Percentiles rank a stretch among this genome's conserved stretches.
These are phyloP conservation scores for Gomphus bonarii DNA, from an alignment of 1,284 basidiomycete genomes.

Conservation along the genomic window DNA sequence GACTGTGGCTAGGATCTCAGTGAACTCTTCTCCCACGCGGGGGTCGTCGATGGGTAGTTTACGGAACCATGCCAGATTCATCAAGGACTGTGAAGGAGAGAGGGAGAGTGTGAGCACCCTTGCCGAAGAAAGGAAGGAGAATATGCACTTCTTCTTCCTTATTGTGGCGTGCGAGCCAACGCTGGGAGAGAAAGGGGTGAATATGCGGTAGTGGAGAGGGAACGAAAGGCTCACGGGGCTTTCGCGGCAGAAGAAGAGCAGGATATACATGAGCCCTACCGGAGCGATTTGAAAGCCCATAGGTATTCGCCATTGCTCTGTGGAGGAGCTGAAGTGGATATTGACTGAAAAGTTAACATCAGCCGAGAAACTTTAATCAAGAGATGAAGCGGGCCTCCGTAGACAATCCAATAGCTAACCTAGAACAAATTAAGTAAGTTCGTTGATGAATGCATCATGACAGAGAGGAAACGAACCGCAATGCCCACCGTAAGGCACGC, in stretches of 20 bases:
- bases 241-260: constrained; percentile 41
- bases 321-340: constrained; percentile 3
- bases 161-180: constrained; percentile 38
- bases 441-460: constrained; percentile 5
- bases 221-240: constrained; percentile 35
- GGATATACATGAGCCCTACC: constrained; percentile 32
- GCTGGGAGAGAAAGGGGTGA: constrained; percentile 29
- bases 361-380: constrained; percentile 21
- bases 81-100: background rate
- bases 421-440: background rate
- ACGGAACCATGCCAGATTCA: constrained; percentile 8
- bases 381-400: constrained; percentile 23
- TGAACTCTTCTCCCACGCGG: constrained; percentile 29
- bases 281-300: constrained; percentile 47
- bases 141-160: constrained; percentile 28
- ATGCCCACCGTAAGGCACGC: constrained; percentile 38
- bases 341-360: background rate
- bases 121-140: background rate
- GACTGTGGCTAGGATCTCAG: constrained; percentile 25
- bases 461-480: constrained; percentile 27
- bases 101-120: background rate
- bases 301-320: constrained; percentile 44
- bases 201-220: constrained; percentile 17
- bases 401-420: constrained; percentile 37
- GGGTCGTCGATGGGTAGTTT: constrained; percentile 17